A percentile compares a stretch with the other conserved stretches of the same genome.
Conservation (phyloP, 345 rosid genomes). For the Hibiscus trionum region DNA sequence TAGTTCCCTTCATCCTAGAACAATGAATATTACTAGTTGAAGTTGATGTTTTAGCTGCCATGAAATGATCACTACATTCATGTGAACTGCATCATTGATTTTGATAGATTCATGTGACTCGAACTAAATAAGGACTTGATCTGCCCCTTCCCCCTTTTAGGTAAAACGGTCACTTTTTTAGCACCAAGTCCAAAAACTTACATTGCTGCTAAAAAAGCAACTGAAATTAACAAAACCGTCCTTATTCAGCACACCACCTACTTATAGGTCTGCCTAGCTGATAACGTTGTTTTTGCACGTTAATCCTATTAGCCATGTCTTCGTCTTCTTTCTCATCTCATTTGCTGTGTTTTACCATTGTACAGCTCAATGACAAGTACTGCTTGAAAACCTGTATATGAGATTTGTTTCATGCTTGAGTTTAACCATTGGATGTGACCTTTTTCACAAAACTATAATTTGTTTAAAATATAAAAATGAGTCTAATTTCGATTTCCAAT, state of each 20-base stretch:
- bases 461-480: neutral
- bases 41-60: neutral
- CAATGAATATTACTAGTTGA: neutral
- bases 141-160: neutral
- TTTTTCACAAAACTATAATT: neutral
- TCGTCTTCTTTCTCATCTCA: neutral
- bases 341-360: neutral
- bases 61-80: neutral
- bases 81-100: conserved; percentile 6
- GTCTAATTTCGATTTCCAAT: neutral
- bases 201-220: neutral
- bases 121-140: neutral
- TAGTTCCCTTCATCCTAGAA: neutral
- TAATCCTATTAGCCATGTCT: neutral
- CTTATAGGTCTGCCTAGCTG: neutral
- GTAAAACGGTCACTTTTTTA: neutral
- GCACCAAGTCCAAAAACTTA: neutral
- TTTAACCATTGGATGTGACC: neutral
- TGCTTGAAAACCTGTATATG: neutral
- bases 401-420: neutral
- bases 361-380: neutral
- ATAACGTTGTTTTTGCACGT: neutral
- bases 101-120: neutral
- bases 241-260: neutral
- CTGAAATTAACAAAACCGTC: neutral